phyloP scores from a whole-genome alignment of 352 stramenopile genomes.

The Globisporangium solare region DNA sequence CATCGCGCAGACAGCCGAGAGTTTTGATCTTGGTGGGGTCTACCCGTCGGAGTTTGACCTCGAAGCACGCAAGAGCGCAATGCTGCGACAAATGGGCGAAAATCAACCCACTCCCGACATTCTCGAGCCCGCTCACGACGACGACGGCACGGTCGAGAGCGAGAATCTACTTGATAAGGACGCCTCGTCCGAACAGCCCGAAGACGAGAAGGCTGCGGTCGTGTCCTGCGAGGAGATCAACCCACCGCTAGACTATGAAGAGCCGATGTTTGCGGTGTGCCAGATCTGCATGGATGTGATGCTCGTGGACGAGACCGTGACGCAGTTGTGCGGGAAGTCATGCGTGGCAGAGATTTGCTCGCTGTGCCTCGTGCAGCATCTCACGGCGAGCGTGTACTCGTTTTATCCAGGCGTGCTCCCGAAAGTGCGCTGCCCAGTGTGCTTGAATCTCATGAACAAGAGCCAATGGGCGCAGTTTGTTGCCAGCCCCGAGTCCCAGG shows the following conservation, averaged over 20 bases:
- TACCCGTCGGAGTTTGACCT: too few relatives aligned
- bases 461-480: constrained; percentile 40
- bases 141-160: too few relatives aligned
- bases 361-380: constrained; percentile 43
- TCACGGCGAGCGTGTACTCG: constrained; percentile 48
- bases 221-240: too few relatives aligned
- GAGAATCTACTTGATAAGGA: too few relatives aligned
- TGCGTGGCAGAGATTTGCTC: constrained; percentile 40
- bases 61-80: too few relatives aligned
- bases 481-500: constrained; percentile 7
- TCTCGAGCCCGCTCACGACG: too few relatives aligned
- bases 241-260: background rate
- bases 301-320: constrained; percentile 25
- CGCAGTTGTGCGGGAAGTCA: constrained; percentile 29
- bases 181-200: too few relatives aligned
- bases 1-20: too few relatives aligned
- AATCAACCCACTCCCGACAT: too few relatives aligned
- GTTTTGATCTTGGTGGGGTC: too few relatives aligned
- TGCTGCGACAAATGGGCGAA: too few relatives aligned
- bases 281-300: constrained; percentile 63
- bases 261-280: constrained; percentile 31
- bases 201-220: too few relatives aligned
- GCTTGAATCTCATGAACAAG: constrained; percentile 46
- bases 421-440: constrained; percentile 67
- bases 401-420: constrained; percentile 56